phyloP scores from a whole-genome alignment of 441 rosid genomes.

The Corymbia calophylla region DNA sequence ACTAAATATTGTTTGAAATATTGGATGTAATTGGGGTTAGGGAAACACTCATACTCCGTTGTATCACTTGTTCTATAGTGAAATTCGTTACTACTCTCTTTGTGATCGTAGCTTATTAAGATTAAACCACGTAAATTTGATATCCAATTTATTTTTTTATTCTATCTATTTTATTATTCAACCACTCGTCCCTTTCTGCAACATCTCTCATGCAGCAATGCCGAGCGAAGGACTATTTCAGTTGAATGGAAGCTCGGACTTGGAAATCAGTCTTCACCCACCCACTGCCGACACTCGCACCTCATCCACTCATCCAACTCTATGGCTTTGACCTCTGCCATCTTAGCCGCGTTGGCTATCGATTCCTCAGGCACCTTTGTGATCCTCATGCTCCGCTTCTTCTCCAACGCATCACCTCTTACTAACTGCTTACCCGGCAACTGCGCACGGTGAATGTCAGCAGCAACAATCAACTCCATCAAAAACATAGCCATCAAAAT shows the following conservation, averaged over 20 bases:
- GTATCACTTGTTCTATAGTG: too few relatives aligned
- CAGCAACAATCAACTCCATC: slow-evolving; percentile 28
- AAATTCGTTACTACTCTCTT: too few relatives aligned
- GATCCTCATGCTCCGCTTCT: slow-evolving; percentile 33
- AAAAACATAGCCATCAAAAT: slow-evolving; percentile 39
- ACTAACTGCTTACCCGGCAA: slow-evolving; percentile 44
- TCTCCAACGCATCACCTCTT: slow-evolving; percentile 25
- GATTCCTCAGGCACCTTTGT: slow-evolving; percentile 40
- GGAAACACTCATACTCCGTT: too few relatives aligned
- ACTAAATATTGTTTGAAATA: too few relatives aligned
- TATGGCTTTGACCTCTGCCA: slow-evolving; percentile 26
- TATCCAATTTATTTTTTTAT: too few relatives aligned
- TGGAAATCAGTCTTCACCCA: slow-evolving; percentile 6
- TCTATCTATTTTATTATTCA: too few relatives aligned
- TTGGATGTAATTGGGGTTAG: too few relatives aligned
- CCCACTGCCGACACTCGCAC: slow-evolving; percentile 15
- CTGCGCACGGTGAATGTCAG: slow-evolving; percentile 30
- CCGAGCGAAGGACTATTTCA: not conserved
- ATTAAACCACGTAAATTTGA: too few relatives aligned
- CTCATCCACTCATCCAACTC: slow-evolving; percentile 36
- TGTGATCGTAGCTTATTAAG: too few relatives aligned
- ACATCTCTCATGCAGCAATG: not conserved
- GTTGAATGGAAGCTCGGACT: slow-evolving; percentile 10
- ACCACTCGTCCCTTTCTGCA: too few relatives aligned
- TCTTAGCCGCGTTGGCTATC: slow-evolving; percentile 14